Evolutionary conservation across 805 yeast species (phyloP), one percentile per base, ranked within the genome.

Genomic region (Cyberlindnera saturnus): DNA sequence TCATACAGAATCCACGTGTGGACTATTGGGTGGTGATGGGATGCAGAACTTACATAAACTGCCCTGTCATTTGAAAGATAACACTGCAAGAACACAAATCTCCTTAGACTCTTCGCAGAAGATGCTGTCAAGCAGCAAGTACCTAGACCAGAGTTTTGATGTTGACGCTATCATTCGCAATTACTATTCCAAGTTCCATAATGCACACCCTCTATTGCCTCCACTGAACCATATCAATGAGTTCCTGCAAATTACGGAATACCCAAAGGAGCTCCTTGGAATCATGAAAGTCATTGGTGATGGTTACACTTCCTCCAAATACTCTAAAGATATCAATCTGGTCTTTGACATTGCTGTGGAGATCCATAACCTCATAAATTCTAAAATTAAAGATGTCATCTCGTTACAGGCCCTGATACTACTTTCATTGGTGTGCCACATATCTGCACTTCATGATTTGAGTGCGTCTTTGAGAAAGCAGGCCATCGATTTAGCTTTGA

Each of bases 211-310:
- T 1, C 60, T 75, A 28, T 55, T 75, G 43, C 79, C 81, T 0
- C 65, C 67, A 3, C 42, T 57, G 31, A 50, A 51, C 8, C 64
- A 71, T 26, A 61, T 74, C 6, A 36, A 55, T 11, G 47, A 52
- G 1, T 74, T 62, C 47, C 48, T 74, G 9, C 44, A 51, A 6
- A 18, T 36, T 7, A 53, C 66, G 1, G 67, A 69, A 0, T 47
- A 64, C 34, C 67, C 66, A 20, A 59, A 59, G 32, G 79, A 75
- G 45, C 45, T 73, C n/a, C 34, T 75, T 6, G 57, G 65, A 2
- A 66, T 73, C 1, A 73, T 75, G 77, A 71, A 73, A 46, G 47
- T 75, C 3, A 59, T 75, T 15, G 74, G 72, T 1, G 79, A 73
- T 43, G 80, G 79, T 3, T 75, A 73, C 47, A 52, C 66, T 1